Conservation (phyloP, 106 monocot genomes). For the Dendrobium nobile region DNA sequence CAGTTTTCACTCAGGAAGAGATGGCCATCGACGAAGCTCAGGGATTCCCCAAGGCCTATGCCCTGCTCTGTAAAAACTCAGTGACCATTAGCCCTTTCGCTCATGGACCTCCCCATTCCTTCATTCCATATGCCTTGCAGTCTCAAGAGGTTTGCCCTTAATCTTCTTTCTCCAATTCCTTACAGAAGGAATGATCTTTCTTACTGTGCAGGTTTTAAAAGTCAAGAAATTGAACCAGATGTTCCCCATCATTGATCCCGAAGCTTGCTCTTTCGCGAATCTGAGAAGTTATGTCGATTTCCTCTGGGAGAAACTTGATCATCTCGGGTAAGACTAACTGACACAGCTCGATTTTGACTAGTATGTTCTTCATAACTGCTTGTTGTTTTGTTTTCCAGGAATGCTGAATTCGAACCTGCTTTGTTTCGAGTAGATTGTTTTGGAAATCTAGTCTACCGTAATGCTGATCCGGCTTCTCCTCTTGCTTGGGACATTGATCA, state of each 20-base stretch:
- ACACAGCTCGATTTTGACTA: background rate
- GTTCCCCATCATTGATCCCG: slow-evolving; percentile 66
- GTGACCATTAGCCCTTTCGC: slow-evolving; percentile 10
- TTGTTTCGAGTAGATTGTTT: slow-evolving; percentile 78
- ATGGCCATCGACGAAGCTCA: slow-evolving; percentile 34
- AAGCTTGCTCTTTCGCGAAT: slow-evolving; percentile 38
- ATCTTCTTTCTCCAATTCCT: background rate
- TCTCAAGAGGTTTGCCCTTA: slow-evolving; percentile 52
- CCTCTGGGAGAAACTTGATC: slow-evolving; percentile 87
- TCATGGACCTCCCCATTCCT: slow-evolving; percentile 53
- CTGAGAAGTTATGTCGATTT: slow-evolving; percentile 53
- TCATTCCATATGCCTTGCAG: slow-evolving; percentile 51
- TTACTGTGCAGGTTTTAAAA: slow-evolving; percentile 37
- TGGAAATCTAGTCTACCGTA: slow-evolving; percentile 80
- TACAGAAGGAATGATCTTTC: background rate
- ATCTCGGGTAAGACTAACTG: slow-evolving; percentile 55
- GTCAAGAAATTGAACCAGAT: slow-evolving; percentile 57
- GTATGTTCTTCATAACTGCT: background rate
- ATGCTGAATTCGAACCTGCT: slow-evolving; percentile 90
- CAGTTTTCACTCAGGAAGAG: slow-evolving; percentile 33
- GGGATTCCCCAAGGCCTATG: slow-evolving; percentile 61
- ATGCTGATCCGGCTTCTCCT: slow-evolving; percentile 77
- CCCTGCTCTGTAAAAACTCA: slow-evolving; percentile 33
- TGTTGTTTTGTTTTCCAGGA: slow-evolving; percentile 35
- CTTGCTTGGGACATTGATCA: slow-evolving; percentile 91